Base-by-base conservation (phyloP, 2,329 filamentous ascomycete species). In the Fusarium citri region DNA sequence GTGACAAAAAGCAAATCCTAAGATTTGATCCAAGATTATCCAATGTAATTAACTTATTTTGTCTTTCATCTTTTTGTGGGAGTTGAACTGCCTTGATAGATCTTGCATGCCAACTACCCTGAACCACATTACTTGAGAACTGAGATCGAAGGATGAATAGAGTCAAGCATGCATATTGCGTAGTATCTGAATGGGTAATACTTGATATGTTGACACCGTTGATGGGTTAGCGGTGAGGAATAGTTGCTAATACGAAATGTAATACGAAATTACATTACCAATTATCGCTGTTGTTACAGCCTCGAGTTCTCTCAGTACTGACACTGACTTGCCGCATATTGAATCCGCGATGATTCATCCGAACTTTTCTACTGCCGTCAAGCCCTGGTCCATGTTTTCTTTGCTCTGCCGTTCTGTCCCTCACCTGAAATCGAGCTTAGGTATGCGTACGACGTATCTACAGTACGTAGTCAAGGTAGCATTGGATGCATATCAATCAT, bases 361-460 rank as follows among this genome's bases (percentile, higher is more conserved):
- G 23, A 53, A 42, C 34, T 53, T 37, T 42, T 26, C 22, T 25
- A 26, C 23, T 42, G 22, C 22, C 28, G 23, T 26, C 49, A 40
- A 14, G 34, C 23, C 34, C 49, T 25, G 31, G 34, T 26, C 49
- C 34, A 53, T 53, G 49, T 41, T 42, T 42, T 14, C 23, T 41
- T 28, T 53, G 23, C 23, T 40, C 49, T 42, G 49, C 49, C 31
- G 49, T 53, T 53, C 34, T 37, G 34, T 53, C 34, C 37, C 15
- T 53, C 34, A 53, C 49, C 49, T 53, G 49, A 53, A 53, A 53
- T 53, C 49, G 18, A 51, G 49, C 34, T 28, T 53, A n/a, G n/a
- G n/a, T n/a, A 53, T 53, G 34, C 37, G 20, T 42, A 25, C 31
- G 23, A 28, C 41, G 23, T 42, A 41, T 20, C 18, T 53, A 53